Evolutionary conservation across 2,329 filamentous ascomycete genomes (phyloP), one percentile per base, ranked within the genome.

Genomic region (Alternaria brassicicola): DNA sequence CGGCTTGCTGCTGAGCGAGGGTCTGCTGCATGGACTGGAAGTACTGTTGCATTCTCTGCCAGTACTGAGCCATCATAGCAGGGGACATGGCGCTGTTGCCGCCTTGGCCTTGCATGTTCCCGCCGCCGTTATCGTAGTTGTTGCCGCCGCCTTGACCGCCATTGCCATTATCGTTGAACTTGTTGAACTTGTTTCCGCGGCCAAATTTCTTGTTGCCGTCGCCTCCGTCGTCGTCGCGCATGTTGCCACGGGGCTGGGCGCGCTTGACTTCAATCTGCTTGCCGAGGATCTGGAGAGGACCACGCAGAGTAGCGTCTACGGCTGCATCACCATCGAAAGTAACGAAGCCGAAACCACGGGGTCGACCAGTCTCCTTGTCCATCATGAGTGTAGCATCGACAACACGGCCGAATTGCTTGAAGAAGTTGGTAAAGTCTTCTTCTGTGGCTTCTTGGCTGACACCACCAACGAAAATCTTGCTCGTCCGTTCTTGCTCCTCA

Each of bases 381-480:
- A 99, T 99, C 95, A 99, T 99, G 2, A 99, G 87, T 0, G 95
- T 99, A 2, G 95, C 95, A 79, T 99, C 95, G 36, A 99, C 89
- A 19, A 99, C 95, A 61, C 94, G 89, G 26, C 95, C 95, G 71
- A 98, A 99, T 73, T 97, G 92, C 72, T 91, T 92, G 80, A 99
- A 99, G 80, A 97, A 99, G 59, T 95, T 89, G 74, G 92, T 93
- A 77, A 99, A 99, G 75, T 98, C 93, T 62, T 93, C 89, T 72
- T 99, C 95, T 1, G 92, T 97, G 0, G 94, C 95, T 72, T 99
- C 95, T 80, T 98, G 95, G 78, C 92, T 96, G 55, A 99, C 95
- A 72, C 95, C 95, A 30, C 95, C 95, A 21, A 99, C 95, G 70
- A 99, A 99, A 68, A 99, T 99, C 80, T 99, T 99, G 79, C 91